Base-by-base conservation (phyloP, 2,329 filamentous ascomycete species). In the Cladophialophora chaetospira region DNA sequence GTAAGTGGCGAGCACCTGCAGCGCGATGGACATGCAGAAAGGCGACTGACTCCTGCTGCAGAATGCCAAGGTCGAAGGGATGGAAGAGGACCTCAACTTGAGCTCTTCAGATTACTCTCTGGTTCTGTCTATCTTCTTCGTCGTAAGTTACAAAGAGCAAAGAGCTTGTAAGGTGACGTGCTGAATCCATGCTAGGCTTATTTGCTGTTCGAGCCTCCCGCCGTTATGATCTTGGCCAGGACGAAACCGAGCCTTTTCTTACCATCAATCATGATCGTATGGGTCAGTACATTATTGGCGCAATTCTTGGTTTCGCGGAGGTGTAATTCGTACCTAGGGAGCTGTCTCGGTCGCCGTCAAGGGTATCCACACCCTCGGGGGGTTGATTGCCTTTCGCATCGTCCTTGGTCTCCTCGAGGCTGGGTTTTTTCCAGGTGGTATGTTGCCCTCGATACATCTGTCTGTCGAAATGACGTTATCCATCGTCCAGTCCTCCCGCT, bases 81-180 rank as follows among this genome's bases (percentile, higher is more conserved):
- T 79, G 15, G 73, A 77, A 59, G 65, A 64, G 42, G 71, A 76
- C 48, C 67, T 79, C 42, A 57, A 70, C 31, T 75, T 79, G 75
- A 69, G 69, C 69, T 6, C 70, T 72, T 49, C 70, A 75, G 44
- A 79, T 73, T 65, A 64, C 55, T 77, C 74, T 1, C 74, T 79
- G 57, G 69, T 75, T 3, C 65, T 83, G n/a, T 75, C 81, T 1
- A 77, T 84, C 5, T 84, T 83, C 70, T 82, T 82, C 63, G 73
- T 79, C 54, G 67, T 55, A 28, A 49, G 52, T 55, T 26, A 38
- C 36, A 31, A 42, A 33, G 15, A 31, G 38, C 43, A 13, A 11
- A 33, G 29, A 33, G 29, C 13, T 45, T 25, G n/a, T 9, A 13
- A 17, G 38, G 17, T n/a, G 10, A 35, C 25, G 3, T 31, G 31